A percentile compares a stretch with the other conserved stretches of the same genome.
Conservation (phyloP, 768 basidiomycete genomes). For the Sistotremastrum suecicum region DNA sequence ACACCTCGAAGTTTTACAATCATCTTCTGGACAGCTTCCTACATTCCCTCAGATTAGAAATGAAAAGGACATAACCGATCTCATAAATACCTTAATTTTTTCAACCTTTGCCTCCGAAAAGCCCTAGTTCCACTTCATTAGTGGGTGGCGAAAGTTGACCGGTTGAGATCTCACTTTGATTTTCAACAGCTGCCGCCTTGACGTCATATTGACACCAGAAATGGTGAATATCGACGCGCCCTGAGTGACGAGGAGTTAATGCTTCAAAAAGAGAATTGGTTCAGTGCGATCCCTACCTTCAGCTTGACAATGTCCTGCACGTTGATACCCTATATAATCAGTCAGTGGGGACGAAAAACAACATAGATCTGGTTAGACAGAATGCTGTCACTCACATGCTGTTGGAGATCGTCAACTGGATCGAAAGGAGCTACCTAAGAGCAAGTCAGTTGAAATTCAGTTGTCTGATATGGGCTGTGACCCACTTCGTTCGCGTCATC, state of each 20-base stretch:
- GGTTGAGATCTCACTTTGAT: conserved; percentile 55
- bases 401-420: conserved; percentile 17
- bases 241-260: conserved; percentile 20
- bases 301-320: conserved; percentile 91
- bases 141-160: neutral
- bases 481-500: no score
- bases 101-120: conserved; percentile 97
- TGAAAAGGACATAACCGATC: neutral
- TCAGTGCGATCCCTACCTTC: conserved; percentile 34
- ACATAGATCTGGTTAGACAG: conserved; percentile 1
- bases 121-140: conserved; percentile 35
- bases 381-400: conserved; percentile 12
- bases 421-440: conserved; percentile 13
- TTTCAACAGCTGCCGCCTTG: conserved; percentile 77
- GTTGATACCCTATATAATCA: conserved; percentile 62
- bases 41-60: neutral
- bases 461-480: no score
- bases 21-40: conserved; percentile 88
- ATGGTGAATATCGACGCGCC: conserved; percentile 72
- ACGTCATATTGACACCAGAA: conserved; percentile 84
- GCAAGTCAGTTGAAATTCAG: neutral
- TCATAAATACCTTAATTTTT: conserved; percentile 64
- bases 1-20: conserved; percentile 29
- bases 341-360: neutral
- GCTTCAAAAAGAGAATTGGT: conserved; percentile 4